These are phyloP conservation scores for Lactarius pseudohatsudake DNA, from an alignment of 768 basidiomycete genomes.

Conservation along the genomic window DNA sequence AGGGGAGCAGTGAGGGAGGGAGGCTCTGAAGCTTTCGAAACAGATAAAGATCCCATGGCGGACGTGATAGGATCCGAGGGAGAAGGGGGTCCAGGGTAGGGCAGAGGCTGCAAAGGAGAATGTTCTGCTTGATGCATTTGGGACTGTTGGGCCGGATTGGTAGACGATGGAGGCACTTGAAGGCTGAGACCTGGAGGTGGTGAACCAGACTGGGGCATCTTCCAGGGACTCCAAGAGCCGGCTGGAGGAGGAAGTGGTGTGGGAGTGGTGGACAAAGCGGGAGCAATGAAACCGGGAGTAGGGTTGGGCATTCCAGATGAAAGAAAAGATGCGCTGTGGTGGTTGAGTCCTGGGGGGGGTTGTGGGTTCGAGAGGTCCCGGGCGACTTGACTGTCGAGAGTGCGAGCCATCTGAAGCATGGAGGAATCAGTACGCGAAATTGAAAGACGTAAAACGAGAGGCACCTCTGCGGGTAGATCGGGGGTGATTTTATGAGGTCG, in stretches of 20 bases:
- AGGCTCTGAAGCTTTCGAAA: constrained; percentile 31
- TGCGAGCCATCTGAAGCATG: constrained; percentile 57
- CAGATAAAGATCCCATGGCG: constrained; percentile 29
- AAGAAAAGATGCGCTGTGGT: constrained; percentile 31
- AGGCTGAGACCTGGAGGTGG: constrained; percentile 31
- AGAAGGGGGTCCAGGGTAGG: constrained; percentile 3
- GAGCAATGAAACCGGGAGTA: constrained; percentile 28
- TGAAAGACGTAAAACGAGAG: constrained; percentile 20
- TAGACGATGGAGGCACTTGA: constrained; percentile 31
- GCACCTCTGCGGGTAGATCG: constrained; percentile 58
- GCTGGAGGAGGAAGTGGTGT: constrained; percentile 31
- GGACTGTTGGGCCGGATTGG: constrained; percentile 28
- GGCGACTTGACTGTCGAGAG: constrained; percentile 50
- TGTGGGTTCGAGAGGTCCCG: constrained; percentile 28
- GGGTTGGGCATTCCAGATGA: constrained; percentile 30
- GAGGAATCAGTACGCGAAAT: constrained; percentile 22
- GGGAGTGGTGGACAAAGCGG: constrained; percentile 14
- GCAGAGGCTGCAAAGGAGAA: background rate
- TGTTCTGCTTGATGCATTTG: constrained; percentile 1
- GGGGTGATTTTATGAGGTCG: constrained; percentile 63
- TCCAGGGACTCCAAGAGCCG: constrained; percentile 35
- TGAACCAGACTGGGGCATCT: constrained; percentile 31
- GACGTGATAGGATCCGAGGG: constrained; percentile 25
- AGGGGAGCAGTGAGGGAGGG: constrained; percentile 66
- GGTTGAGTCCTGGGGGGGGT: constrained; percentile 27